Evolutionary conservation across 2,329 filamentous ascomycete genomes (phyloP).

Genomic region (Gaeumannomyces tritici): DNA sequence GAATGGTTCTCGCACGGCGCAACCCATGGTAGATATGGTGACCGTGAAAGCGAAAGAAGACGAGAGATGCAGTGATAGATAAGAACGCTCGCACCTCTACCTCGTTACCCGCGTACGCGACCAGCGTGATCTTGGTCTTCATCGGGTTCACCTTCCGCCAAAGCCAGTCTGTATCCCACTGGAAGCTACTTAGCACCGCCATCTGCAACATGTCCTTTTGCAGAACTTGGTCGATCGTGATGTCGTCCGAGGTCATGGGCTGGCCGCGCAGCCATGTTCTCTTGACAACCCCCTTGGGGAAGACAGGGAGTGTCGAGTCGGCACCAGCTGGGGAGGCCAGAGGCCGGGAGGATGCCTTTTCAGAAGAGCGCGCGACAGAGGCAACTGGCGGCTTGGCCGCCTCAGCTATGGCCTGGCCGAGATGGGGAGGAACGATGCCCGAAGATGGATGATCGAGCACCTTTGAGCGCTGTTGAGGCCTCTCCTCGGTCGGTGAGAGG

Average conservation of each 20-base stretch:
- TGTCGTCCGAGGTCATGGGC: constrained; percentile 55
- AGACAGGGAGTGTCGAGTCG: constrained; percentile 13
- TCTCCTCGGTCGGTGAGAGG: not conserved
- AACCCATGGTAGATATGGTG: not conserved
- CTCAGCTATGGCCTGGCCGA: not conserved
- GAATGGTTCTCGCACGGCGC: not conserved
- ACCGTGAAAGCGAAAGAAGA: not conserved
- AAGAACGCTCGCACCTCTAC: constrained; percentile 29
- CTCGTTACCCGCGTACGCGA: constrained; percentile 45
- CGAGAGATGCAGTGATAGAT: not conserved
- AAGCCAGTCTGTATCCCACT: constrained; percentile 78
- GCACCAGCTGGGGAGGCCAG: not conserved
- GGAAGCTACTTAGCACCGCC: constrained; percentile 77
- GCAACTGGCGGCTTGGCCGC: not conserved
- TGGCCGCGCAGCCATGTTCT: constrained; percentile 68
- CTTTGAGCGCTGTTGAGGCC: constrained; percentile 3
- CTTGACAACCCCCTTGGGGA: constrained; percentile 58
- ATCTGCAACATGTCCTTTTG: constrained; percentile 63
- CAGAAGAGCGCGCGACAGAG: not conserved
- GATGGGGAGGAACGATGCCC: not conserved
- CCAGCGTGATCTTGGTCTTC: constrained; percentile 52
- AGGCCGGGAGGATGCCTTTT: not conserved
- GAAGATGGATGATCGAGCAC: not conserved
- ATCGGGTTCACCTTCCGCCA: constrained; percentile 56
- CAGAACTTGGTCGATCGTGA: constrained; percentile 80